Evolutionary conservation across 2,329 filamentous ascomycete genomes (phyloP).

Genomic region (Zymoseptoria tritici): DNA sequence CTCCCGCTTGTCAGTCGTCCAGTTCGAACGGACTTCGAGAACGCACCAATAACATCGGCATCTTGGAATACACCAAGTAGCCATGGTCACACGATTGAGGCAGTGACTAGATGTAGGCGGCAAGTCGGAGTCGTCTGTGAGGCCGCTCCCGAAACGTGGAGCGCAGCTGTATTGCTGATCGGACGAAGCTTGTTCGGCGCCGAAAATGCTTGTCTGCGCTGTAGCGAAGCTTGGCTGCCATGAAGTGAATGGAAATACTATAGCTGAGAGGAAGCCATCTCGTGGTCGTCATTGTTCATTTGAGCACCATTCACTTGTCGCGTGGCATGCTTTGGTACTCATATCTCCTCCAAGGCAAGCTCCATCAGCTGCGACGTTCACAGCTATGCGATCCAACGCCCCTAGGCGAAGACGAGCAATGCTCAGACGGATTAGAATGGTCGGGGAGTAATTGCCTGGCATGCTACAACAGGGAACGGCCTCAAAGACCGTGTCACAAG

Average conservation of each 20-base stretch:
- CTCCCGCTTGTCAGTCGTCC: not conserved
- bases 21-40: not conserved
- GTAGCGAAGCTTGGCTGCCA: not conserved
- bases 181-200: not conserved
- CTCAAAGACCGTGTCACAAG: not conserved
- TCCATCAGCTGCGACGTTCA: not conserved
- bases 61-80: not conserved
- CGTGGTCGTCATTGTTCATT: no score
- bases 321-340: no score
- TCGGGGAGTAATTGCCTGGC: not conserved
- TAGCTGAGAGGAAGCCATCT: no score
- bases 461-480: not conserved
- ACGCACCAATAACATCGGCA: not conserved
- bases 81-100: no score
- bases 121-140: not conserved
- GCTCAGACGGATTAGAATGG: not conserved
- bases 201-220: not conserved
- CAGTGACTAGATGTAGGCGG: no score
- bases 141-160: not conserved
- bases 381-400: not conserved
- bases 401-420: not conserved
- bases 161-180: not conserved
- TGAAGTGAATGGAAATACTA: not conserved
- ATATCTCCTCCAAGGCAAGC: no score
- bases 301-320: no score